phyloP scores from a whole-genome alignment of 2,329 filamentous ascomycete species.

The Botrytis fabae region DNA sequence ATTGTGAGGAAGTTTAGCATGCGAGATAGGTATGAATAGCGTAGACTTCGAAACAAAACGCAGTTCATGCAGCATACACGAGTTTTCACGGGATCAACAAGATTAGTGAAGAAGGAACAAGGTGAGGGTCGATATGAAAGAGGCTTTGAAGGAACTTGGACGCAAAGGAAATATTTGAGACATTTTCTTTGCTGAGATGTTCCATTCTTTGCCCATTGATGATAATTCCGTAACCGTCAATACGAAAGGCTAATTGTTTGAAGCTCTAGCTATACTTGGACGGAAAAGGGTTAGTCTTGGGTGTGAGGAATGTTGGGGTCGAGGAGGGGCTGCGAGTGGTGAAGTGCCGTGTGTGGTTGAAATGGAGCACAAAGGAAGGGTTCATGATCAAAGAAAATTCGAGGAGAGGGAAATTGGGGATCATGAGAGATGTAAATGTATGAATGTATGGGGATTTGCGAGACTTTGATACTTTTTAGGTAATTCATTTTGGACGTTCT shows the following conservation, averaged over 20 bases:
- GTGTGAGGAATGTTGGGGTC: not conserved
- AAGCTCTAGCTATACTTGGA: not conserved
- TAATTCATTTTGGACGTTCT: not conserved
- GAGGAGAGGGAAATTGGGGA: not conserved
- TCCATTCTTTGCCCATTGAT: constrained; percentile 2
- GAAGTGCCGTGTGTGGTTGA: not conserved
- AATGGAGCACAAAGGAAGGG: not conserved
- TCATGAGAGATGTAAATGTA: not conserved
- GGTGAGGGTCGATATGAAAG: not conserved
- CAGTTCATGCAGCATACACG: not conserved
- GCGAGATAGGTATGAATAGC: not conserved
- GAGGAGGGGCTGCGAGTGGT: not conserved
- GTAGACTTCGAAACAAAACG: not conserved
- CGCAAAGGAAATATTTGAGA: not conserved
- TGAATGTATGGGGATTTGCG: not conserved
- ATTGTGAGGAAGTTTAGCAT: not conserved
- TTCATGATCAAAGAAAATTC: not conserved
- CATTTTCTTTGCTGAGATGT: not conserved
- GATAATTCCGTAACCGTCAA: constrained; percentile 1
- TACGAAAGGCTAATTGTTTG: not conserved
- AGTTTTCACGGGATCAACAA: not conserved
- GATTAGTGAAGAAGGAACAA: not conserved
- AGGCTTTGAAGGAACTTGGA: not conserved
- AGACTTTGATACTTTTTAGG: not conserved
- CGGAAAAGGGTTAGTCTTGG: not conserved